phyloP scores from a whole-genome alignment of 2,329 filamentous ascomycete genomes.

The Coleophoma eucalyptorum region DNA sequence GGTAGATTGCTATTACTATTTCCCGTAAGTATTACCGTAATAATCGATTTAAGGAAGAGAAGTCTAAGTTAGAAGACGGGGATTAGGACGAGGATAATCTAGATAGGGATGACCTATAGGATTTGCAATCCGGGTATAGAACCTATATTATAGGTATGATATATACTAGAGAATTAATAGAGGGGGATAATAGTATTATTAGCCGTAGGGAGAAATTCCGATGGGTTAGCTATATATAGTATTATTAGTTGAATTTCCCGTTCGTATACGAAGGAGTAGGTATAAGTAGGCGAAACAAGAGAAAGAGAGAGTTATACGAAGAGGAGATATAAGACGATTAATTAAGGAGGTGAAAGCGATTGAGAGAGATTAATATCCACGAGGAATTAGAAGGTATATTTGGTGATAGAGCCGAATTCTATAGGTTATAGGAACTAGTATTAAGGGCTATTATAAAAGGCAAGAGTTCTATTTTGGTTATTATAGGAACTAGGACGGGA shows the following conservation, averaged over 20 bases:
- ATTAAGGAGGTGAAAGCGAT: constrained; percentile 7
- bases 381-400: too few relatives aligned
- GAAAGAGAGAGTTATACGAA: constrained; percentile 6
- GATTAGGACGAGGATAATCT: too few relatives aligned
- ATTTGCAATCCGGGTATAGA: constrained; percentile 4
- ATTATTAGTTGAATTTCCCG: constrained; percentile 8
- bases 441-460: constrained; percentile 9
- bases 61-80: too few relatives aligned
- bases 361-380: too few relatives aligned
- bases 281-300: constrained; percentile 5
- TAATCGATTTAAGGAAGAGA: constrained; percentile 1
- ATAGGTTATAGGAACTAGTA: constrained; percentile 6
- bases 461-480: constrained; percentile 4
- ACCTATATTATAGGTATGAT: constrained; percentile 6
- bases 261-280: constrained; percentile 3
- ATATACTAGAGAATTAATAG: constrained; percentile 8
- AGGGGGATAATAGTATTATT: constrained; percentile 8
- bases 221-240: constrained; percentile 1
- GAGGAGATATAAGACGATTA: constrained; percentile 4
- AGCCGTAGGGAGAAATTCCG: constrained; percentile 7
- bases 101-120: too few relatives aligned
- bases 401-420: constrained; percentile 2
- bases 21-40: background rate
- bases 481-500: too few relatives aligned
- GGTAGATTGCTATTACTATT: constrained; percentile 5